Evolutionary conservation across 2,329 filamentous ascomycete species (phyloP).

Genomic region (Fusarium xyrophilum): DNA sequence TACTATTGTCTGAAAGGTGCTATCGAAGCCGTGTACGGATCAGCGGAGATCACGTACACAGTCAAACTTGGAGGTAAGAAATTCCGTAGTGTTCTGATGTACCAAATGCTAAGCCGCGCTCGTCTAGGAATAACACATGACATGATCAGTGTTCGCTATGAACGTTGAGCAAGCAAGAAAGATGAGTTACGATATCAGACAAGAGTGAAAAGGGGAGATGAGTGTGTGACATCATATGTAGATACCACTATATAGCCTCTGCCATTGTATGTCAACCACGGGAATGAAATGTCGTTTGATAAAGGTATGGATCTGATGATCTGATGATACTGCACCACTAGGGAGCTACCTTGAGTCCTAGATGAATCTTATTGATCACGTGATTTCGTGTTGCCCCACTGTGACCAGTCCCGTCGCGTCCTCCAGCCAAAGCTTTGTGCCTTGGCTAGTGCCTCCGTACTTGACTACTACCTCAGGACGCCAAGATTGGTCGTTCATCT

Average conservation of each 20-base stretch:
- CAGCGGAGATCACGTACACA: constrained; percentile 49
- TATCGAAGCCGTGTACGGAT: constrained; percentile 50
- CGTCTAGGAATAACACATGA: constrained; percentile 47
- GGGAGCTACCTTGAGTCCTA: not conserved
- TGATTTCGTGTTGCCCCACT: constrained; percentile 36
- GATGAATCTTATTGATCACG: constrained; percentile 9
- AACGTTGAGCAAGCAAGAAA: constrained; percentile 24
- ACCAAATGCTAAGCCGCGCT: constrained; percentile 16
- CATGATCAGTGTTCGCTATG: constrained; percentile 47
- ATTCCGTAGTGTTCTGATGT: not conserved
- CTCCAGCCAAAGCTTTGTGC: no score
- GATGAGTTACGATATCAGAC: not conserved
- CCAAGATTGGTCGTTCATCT: not conserved
- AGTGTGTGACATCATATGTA: not conserved
- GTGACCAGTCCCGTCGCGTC: constrained; percentile 37
- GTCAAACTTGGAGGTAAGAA: constrained; percentile 48
- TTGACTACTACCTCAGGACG: not conserved
- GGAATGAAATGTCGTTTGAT: not conserved
- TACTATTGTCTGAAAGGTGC: constrained; percentile 49
- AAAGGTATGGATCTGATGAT: no score
- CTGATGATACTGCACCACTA: not conserved
- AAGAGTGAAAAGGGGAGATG: not conserved
- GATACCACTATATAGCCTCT: not conserved
- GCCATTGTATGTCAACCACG: not conserved
- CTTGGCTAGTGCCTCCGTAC: not conserved